These are phyloP conservation scores for Pythium pyrilobum DNA, from an alignment of 352 stramenopile genomes.

Conservation along the genomic window DNA sequence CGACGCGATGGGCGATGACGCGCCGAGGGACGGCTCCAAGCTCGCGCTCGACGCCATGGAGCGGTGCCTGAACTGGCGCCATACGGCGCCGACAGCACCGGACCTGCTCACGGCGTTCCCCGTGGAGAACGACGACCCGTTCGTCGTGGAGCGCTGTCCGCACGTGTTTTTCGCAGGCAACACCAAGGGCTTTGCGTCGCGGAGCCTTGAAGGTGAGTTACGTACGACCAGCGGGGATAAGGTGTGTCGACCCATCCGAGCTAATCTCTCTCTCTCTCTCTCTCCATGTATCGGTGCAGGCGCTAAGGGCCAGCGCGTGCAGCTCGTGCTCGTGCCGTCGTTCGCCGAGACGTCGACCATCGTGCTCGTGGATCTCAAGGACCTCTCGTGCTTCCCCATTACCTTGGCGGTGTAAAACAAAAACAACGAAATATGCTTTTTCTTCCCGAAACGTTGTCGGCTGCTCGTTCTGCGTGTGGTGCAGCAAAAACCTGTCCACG, in stretches of 20 bases:
- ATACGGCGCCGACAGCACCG: conserved; percentile 91
- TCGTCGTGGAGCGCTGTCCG: conserved; percentile 84
- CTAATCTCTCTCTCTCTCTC: not conserved
- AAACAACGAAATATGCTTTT: not conserved
- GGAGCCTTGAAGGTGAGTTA: conserved; percentile 46
- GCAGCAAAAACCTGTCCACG: no score
- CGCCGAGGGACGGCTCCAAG: conserved; percentile 16
- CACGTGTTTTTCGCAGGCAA: conserved; percentile 94
- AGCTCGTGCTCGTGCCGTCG: conserved; percentile 87
- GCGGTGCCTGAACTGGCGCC: conserved; percentile 83
- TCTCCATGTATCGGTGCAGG: conserved; percentile 18
- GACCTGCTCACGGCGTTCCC: conserved; percentile 91
- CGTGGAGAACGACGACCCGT: conserved; percentile 87
- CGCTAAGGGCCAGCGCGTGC: conserved; percentile 38
- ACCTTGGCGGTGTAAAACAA: conserved; percentile 26
- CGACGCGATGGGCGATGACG: conserved; percentile 24
- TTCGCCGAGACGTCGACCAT: conserved; percentile 88
- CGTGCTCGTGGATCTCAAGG: conserved; percentile 89
- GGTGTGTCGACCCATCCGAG: no score
- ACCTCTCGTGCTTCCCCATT: conserved; percentile 68
- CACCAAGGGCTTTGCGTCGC: conserved; percentile 78
- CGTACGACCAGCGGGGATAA: not conserved
- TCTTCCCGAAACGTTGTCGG: not conserved
- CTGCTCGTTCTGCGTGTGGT: no score
- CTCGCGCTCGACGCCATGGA: conserved; percentile 48